phyloP scores from a whole-genome alignment of 352 stramenopile genomes.

The Pythium dissimile region DNA sequence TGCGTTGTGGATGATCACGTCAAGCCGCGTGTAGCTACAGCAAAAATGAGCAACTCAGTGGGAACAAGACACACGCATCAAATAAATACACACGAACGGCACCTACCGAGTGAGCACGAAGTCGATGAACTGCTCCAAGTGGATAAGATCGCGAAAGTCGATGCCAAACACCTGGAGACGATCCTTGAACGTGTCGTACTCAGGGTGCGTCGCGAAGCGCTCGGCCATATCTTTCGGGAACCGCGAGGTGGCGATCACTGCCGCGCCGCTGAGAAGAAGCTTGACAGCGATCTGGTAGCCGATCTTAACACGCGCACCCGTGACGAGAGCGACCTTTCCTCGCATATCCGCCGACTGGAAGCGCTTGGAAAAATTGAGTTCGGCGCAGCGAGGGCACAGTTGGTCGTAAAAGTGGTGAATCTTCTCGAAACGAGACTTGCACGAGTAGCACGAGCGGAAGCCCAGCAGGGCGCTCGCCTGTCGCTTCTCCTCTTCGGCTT shows the following conservation, averaged over 20 bases:
- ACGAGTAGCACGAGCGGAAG: slow-evolving; percentile 95
- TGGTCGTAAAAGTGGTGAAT: slow-evolving; percentile 97
- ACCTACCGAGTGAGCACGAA: slow-evolving; percentile 62
- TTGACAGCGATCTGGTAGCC: slow-evolving; percentile 95
- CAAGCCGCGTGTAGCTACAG: slow-evolving; percentile 79
- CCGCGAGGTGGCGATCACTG: slow-evolving; percentile 93
- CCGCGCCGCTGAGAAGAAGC: slow-evolving; percentile 88
- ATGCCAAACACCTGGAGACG: slow-evolving; percentile 95
- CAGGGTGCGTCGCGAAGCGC: slow-evolving; percentile 88
- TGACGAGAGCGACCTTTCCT: slow-evolving; percentile 92
- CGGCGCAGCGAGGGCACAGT: slow-evolving; percentile 91
- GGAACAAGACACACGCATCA: background rate
- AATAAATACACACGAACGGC: background rate
- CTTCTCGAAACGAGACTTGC: slow-evolving; percentile 93
- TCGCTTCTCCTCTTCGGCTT: slow-evolving; percentile 42
- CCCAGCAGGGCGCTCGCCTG: slow-evolving; percentile 61
- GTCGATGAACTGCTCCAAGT: slow-evolving; percentile 94
- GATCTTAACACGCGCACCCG: slow-evolving; percentile 96
- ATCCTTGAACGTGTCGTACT: slow-evolving; percentile 93
- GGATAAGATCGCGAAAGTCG: slow-evolving; percentile 94
- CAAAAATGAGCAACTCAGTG: no score
- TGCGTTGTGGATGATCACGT: slow-evolving; percentile 97
- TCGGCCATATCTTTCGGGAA: slow-evolving; percentile 93
- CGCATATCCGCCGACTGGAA: slow-evolving; percentile 89
- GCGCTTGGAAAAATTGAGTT: slow-evolving; percentile 94